Conservation (phyloP, 192 early-diverging fungal genomes). For the Umbelopsis vinacea region DNA sequence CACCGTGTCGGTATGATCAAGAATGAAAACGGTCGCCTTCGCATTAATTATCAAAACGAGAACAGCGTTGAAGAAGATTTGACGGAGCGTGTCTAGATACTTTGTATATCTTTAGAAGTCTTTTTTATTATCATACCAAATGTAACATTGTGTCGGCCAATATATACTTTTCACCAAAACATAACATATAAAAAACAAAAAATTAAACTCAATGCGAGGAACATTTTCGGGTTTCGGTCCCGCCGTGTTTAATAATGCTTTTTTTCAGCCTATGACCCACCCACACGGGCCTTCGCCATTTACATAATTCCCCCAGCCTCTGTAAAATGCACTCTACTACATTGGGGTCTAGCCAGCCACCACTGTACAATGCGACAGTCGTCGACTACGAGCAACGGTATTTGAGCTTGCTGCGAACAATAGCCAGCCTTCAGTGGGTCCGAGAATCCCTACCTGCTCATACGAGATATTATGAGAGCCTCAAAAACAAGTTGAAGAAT, state of each 20-base stretch:
- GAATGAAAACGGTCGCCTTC: neutral
- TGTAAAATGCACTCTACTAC: neutral
- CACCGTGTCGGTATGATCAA: constrained; percentile 23
- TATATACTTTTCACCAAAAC: too few species aligned
- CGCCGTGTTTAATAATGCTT: too few species aligned
- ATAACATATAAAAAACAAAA: too few species aligned
- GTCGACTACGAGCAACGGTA: constrained; percentile 24
- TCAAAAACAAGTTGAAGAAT: constrained; percentile 28
- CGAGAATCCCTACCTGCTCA: constrained; percentile 37
- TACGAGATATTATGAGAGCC: constrained; percentile 33
- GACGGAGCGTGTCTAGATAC: constrained; percentile 16
- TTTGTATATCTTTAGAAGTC: neutral
- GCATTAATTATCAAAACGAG: constrained; percentile 12
- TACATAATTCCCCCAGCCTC: neutral
- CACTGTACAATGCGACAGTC: constrained; percentile 10
- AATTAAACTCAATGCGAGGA: too few species aligned
- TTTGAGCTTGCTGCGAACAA: constrained; percentile 25
- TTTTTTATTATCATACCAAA: neutral
- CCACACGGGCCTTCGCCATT: too few species aligned
- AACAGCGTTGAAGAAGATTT: constrained; percentile 14
- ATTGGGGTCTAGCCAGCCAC: constrained; percentile 11
- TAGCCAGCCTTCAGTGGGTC: constrained; percentile 39
- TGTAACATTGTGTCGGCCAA: neutral
- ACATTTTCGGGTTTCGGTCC: too few species aligned
- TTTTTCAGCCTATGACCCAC: too few species aligned